These are phyloP conservation scores for Mycosphaerelloides madeirae DNA, from an alignment of 2,329 filamentous ascomycete species.

Conservation along the genomic window DNA sequence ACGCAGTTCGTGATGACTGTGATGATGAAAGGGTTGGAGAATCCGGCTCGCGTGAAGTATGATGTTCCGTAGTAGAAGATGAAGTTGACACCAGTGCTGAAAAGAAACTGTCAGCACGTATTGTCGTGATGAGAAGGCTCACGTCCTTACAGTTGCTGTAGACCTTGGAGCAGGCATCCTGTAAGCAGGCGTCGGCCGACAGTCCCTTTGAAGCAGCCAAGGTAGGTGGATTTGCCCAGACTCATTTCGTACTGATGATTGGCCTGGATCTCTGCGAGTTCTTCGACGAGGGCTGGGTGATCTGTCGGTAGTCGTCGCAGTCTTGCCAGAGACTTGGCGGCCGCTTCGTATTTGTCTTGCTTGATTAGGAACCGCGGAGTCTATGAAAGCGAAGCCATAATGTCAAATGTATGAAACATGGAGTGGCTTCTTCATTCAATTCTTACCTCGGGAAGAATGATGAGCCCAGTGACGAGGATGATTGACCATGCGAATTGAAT, in stretches of 20 bases:
- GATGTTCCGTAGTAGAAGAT: conserved; percentile 69
- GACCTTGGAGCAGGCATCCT: conserved; percentile 67
- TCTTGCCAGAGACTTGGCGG: conserved; percentile 37
- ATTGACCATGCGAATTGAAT: conserved; percentile 35
- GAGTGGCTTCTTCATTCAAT: too few relatives aligned
- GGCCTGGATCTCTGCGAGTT: conserved; percentile 78
- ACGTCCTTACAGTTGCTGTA: conserved; percentile 65
- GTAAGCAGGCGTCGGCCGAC: conserved; percentile 67
- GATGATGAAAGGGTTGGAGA: conserved; percentile 20
- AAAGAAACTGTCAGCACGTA: not conserved
- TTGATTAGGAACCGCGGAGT: conserved; percentile 35
- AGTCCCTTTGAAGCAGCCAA: conserved; percentile 56
- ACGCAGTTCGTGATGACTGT: conserved; percentile 49
- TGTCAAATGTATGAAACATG: too few relatives aligned
- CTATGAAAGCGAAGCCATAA: too few relatives aligned
- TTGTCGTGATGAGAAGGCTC: not conserved
- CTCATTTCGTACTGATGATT: conserved; percentile 80
- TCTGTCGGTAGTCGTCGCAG: conserved; percentile 68
- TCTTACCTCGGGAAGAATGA: conserved; percentile 33
- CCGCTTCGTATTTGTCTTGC: conserved; percentile 28
- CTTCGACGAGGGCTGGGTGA: conserved; percentile 57
- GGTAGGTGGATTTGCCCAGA: conserved; percentile 56
- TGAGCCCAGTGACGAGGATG: conserved; percentile 31
- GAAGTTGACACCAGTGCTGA: conserved; percentile 2
- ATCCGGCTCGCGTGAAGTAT: conserved; percentile 53